A percentile compares a stretch with the other conserved stretches of the same genome.
Evolutionary conservation across 83 land plant species (phyloP).

Genomic region (Thuja plicata): DNA sequence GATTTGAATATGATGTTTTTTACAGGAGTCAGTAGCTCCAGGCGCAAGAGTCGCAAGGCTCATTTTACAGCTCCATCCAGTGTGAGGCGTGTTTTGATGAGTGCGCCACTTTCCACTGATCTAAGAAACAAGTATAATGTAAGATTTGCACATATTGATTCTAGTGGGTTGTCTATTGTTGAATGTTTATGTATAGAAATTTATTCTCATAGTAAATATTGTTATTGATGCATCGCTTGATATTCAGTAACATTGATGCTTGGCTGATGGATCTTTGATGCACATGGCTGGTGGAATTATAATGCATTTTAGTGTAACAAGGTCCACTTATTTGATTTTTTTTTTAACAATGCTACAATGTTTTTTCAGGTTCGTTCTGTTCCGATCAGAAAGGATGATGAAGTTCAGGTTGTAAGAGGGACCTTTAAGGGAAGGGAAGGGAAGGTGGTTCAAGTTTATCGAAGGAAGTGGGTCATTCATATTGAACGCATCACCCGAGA

Average conservation of each 20-base stretch:
- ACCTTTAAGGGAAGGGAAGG: constrained; percentile 82
- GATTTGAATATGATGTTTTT: neutral
- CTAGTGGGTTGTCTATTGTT: constrained; percentile 13
- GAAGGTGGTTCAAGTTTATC: constrained; percentile 76
- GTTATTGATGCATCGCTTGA: neutral
- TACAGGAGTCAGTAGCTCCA: constrained; percentile 28
- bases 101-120: constrained; percentile 66
- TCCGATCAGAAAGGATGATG: constrained; percentile 81
- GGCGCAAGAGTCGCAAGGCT: constrained; percentile 56
- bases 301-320: constrained; percentile 20
- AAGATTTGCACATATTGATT: neutral
- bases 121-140: constrained; percentile 71
- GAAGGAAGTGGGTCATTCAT: constrained; percentile 82
- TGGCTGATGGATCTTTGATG: constrained; percentile 14
- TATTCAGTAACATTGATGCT: neutral
- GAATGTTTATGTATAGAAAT: constrained; percentile 24
- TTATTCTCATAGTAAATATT: neutral
- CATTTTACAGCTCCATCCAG: constrained; percentile 82
- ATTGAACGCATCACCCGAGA: constrained; percentile 79
- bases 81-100: constrained; percentile 73
- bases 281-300: constrained; percentile 16
- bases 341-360: neutral
- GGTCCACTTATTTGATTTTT: constrained; percentile 20
- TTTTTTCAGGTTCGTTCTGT: constrained; percentile 61
- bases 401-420: constrained; percentile 74